phyloP scores from a whole-genome alignment of 2,329 filamentous ascomycete genomes.

The Aspergillus calidoustus region DNA sequence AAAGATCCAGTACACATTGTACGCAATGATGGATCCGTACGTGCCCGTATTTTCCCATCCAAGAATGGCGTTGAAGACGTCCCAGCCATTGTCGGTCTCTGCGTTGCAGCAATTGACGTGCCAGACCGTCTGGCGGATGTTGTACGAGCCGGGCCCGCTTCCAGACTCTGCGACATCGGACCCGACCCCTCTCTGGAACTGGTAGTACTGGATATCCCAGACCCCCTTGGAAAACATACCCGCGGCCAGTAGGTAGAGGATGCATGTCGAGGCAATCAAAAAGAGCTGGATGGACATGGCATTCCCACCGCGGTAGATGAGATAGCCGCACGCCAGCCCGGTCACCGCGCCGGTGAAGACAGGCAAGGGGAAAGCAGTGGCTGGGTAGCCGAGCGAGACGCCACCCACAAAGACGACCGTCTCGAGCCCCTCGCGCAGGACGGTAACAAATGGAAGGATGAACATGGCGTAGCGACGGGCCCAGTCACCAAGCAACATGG shows the following conservation, averaged over 20 bases:
- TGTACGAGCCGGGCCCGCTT: slow-evolving; percentile 74
- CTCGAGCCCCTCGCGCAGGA: slow-evolving; percentile 26
- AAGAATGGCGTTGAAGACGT: slow-evolving; percentile 82
- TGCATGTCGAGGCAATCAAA: slow-evolving; percentile 76
- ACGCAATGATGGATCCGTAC: slow-evolving; percentile 83
- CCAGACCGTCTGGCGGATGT: slow-evolving; percentile 79
- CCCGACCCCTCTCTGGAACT: slow-evolving; percentile 65
- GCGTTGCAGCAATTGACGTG: slow-evolving; percentile 86
- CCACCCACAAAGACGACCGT: slow-evolving; percentile 26
- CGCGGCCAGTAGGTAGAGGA: slow-evolving; percentile 81
- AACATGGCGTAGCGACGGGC: slow-evolving; percentile 86
- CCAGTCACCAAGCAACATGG: slow-evolving; percentile 62
- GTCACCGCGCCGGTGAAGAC: slow-evolving; percentile 73
- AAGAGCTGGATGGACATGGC: slow-evolving; percentile 71
- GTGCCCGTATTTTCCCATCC: slow-evolving; percentile 90
- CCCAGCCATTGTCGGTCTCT: slow-evolving; percentile 75
- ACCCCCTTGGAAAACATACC: slow-evolving; percentile 78
- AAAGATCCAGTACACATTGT: slow-evolving; percentile 84
- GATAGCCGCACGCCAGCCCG: slow-evolving; percentile 49
- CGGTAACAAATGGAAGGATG: slow-evolving; percentile 78
- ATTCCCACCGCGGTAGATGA: slow-evolving; percentile 57
- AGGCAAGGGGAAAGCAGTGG: slow-evolving; percentile 53
- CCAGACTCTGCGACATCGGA: slow-evolving; percentile 65
- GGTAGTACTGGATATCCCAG: slow-evolving; percentile 72
- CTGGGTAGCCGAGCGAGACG: slow-evolving; percentile 61